Conservation (phyloP, 352 stramenopile species). For the Globisporangium takayamanum region DNA sequence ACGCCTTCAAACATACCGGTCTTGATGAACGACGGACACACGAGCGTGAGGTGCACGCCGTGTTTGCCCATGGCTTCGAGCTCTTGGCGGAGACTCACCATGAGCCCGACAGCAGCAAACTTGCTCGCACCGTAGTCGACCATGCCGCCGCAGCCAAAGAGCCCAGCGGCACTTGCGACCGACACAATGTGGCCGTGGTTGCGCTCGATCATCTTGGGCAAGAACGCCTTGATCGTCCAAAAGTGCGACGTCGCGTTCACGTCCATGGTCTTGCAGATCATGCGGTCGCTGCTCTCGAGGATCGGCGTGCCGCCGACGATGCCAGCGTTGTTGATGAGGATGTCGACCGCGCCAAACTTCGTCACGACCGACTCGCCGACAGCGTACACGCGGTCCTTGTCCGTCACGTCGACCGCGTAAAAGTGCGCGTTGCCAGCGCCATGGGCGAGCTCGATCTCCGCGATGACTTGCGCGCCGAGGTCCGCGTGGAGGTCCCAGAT, state of each 20-base stretch:
- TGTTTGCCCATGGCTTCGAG: slow-evolving; percentile 29
- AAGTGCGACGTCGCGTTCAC: slow-evolving; percentile 41
- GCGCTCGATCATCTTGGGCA: slow-evolving; percentile 31
- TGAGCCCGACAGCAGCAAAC: slow-evolving; percentile 30
- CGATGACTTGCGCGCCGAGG: slow-evolving; percentile 21
- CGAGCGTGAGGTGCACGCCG: slow-evolving; percentile 41
- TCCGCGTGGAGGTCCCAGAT: slow-evolving; percentile 33
- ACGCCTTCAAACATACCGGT: slow-evolving; percentile 68
- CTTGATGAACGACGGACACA: slow-evolving; percentile 54
- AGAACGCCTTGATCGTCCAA: slow-evolving; percentile 38
- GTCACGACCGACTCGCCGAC: slow-evolving; percentile 15
- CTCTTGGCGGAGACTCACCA: slow-evolving; percentile 44
- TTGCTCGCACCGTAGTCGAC: slow-evolving; percentile 44
- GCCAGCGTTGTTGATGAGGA: slow-evolving; percentile 50
- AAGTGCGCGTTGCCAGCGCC: slow-evolving; percentile 15
- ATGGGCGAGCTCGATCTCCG: slow-evolving; percentile 23
- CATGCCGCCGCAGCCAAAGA: slow-evolving; percentile 30
- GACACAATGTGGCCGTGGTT: slow-evolving; percentile 35
- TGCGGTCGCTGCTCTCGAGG: slow-evolving; percentile 25
- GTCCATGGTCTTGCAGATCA: slow-evolving; percentile 31
- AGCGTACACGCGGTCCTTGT: slow-evolving; percentile 25
- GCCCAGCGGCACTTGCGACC: slow-evolving; percentile 30
- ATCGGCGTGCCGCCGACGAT: slow-evolving; percentile 42
- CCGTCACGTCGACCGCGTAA: slow-evolving; percentile 31
- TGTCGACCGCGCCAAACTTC: slow-evolving; percentile 28